A percentile compares a stretch with the other conserved stretches of the same genome.
These are phyloP conservation scores for Sanghuangporus weigelae DNA, from an alignment of 1,284 basidiomycete species.

Conservation along the genomic window DNA sequence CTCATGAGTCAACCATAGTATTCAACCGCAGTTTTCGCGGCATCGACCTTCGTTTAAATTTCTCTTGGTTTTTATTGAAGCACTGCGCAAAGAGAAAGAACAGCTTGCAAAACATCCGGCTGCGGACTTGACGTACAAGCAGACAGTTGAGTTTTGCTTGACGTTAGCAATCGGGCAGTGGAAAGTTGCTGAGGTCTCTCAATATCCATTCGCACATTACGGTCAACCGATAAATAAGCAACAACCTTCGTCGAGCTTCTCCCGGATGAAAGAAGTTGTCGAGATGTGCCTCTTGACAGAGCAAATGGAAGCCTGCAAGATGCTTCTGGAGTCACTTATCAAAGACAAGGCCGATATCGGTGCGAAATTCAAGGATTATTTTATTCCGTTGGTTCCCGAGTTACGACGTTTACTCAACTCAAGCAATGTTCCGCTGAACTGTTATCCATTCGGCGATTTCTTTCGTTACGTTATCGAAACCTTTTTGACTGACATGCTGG, in stretches of 20 bases:
- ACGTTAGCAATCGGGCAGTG: neutral
- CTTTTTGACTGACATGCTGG: neutral
- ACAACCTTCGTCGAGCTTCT: neutral
- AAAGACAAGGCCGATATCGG: neutral
- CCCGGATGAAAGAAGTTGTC: neutral
- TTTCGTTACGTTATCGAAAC: neutral
- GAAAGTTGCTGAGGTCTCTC: neutral
- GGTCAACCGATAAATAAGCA: neutral
- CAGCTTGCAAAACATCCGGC: neutral
- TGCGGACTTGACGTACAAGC: neutral
- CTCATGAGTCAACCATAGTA: neutral
- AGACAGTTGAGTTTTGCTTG: neutral
- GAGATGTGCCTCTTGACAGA: neutral
- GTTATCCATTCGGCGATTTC: constrained; percentile 1
- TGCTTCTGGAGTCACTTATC: neutral
- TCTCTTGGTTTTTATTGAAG: neutral
- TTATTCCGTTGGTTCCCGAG: constrained; percentile 3
- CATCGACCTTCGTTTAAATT: neutral
- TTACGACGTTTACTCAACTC: neutral
- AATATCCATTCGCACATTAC: neutral
- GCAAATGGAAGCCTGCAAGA: neutral
- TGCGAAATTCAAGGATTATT: neutral
- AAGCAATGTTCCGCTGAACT: neutral
- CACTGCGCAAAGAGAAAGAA: neutral
- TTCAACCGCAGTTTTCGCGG: constrained; percentile 3